Evolutionary conservation across 2,329 filamentous ascomycete genomes (phyloP).

Genomic region (Lachnellula cervina): DNA sequence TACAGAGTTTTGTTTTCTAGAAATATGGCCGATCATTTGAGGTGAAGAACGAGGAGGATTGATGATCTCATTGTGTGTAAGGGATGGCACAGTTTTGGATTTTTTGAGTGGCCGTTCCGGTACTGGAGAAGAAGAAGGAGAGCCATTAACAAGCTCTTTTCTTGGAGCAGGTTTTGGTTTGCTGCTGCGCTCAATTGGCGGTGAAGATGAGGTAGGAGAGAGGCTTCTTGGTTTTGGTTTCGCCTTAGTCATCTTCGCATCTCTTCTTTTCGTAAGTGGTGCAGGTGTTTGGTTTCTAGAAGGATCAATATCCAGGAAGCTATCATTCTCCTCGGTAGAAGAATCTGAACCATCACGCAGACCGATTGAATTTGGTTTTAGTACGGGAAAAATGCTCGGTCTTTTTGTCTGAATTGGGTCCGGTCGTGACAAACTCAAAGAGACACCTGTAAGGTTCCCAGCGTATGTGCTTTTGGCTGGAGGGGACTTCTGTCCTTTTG

Average conservation of each 20-base stretch:
- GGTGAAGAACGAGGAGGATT: neutral
- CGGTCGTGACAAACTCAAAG: slow-evolving; percentile 19
- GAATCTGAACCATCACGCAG: neutral
- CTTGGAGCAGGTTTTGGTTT: neutral
- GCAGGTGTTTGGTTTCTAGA: neutral
- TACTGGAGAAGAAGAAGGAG: neutral
- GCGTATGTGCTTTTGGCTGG: slow-evolving; percentile 24
- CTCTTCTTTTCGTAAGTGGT: neutral
- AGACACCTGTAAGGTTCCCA: slow-evolving; percentile 25
- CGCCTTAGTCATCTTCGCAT: neutral
- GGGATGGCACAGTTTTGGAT: neutral
- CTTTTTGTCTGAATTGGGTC: neutral
- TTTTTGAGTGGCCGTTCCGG: neutral
- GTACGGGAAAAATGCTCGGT: neutral
- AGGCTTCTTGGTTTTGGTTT: neutral
- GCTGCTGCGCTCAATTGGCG: neutral
- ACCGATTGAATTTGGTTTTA: neutral
- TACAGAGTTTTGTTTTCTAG: neutral
- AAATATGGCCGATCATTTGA: neutral
- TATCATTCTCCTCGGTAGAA: neutral
- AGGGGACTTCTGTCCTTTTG: slow-evolving; percentile 13
- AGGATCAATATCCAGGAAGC: slow-evolving; percentile 1
- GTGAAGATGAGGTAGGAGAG: neutral
- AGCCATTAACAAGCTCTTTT: neutral
- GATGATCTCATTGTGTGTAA: neutral